Evolutionary conservation across 1,284 basidiomycete species (phyloP).

Genomic region (Ceratobasidium sp.): DNA sequence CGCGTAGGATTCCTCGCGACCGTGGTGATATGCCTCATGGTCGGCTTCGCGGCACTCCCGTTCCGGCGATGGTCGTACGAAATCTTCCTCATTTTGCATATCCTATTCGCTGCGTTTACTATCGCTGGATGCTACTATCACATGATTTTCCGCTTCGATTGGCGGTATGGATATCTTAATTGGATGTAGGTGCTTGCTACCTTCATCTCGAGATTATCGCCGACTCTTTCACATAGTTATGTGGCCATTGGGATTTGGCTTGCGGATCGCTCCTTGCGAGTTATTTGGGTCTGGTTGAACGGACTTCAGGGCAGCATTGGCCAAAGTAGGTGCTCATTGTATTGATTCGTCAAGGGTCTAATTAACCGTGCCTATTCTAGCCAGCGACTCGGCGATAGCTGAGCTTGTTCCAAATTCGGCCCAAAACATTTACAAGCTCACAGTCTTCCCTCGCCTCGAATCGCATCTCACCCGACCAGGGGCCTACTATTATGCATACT

Average conservation of each 20-base stretch:
- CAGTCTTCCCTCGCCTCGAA: conserved; percentile 24
- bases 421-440: conserved; percentile 29
- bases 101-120: conserved; percentile 17
- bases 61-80: conserved; percentile 41
- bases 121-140: conserved; percentile 41
- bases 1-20: conserved; percentile 23
- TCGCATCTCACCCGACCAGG: conserved; percentile 7
- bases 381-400: not conserved
- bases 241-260: conserved; percentile 41
- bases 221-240: not conserved
- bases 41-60: conserved; percentile 29
- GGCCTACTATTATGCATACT: conserved; percentile 22
- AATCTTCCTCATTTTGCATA: conserved; percentile 31
- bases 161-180: conserved; percentile 39
- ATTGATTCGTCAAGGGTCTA: no score
- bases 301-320: conserved; percentile 10
- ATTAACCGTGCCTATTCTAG: not conserved
- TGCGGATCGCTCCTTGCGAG: conserved; percentile 31
- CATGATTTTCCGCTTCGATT: conserved; percentile 36
- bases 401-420: conserved; percentile 13
- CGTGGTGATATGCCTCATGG: conserved; percentile 37
- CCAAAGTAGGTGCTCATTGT: not conserved
- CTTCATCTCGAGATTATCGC: not conserved
- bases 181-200: conserved; percentile 22
- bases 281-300: conserved; percentile 20